phyloP scores from a whole-genome alignment of 2,329 filamentous ascomycete genomes.

The Zymoseptoria brevis region DNA sequence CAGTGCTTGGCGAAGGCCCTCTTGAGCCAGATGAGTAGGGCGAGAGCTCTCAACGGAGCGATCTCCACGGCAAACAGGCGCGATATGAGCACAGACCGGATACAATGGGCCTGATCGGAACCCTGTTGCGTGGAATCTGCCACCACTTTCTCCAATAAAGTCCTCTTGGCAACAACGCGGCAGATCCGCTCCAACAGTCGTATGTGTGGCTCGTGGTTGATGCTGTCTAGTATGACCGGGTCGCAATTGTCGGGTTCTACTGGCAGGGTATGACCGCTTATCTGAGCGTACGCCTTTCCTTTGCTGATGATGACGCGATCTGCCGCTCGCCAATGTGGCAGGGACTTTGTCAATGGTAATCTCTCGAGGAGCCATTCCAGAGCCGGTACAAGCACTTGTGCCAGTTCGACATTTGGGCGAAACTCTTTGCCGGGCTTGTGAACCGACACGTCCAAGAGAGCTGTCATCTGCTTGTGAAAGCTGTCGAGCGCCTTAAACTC shows the following conservation, averaged over 20 bases:
- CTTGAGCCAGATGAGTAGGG: slow-evolving; percentile 15
- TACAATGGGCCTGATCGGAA: not conserved
- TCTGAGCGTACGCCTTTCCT: slow-evolving; percentile 10
- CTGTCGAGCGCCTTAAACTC: not conserved
- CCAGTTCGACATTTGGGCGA: slow-evolving; percentile 6
- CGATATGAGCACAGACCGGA: not conserved
- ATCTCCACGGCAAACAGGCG: not conserved
- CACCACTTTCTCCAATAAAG: not conserved
- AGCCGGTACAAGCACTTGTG: slow-evolving; percentile 2
- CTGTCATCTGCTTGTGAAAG: not conserved
- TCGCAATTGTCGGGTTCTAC: slow-evolving; percentile 10
- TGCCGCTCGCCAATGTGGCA: slow-evolving; percentile 10
- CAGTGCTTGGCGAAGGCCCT: slow-evolving; percentile 11
- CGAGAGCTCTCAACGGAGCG: not conserved
- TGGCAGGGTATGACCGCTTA: slow-evolving; percentile 7
- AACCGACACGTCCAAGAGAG: not conserved
- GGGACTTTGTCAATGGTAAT: slow-evolving; percentile 2
- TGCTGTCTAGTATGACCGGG: slow-evolving; percentile 10
- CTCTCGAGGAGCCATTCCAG: slow-evolving; percentile 8
- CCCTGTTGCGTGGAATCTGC: not conserved
- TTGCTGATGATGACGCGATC: slow-evolving; percentile 14
- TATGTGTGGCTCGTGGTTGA: slow-evolving; percentile 10
- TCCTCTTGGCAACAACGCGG: not conserved
- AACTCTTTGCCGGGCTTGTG: not conserved
- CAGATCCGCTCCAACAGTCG: slow-evolving; percentile 7